Evolutionary conservation across 2,329 filamentous ascomycete genomes (phyloP).

Genomic region (Pezicula carpinea): DNA sequence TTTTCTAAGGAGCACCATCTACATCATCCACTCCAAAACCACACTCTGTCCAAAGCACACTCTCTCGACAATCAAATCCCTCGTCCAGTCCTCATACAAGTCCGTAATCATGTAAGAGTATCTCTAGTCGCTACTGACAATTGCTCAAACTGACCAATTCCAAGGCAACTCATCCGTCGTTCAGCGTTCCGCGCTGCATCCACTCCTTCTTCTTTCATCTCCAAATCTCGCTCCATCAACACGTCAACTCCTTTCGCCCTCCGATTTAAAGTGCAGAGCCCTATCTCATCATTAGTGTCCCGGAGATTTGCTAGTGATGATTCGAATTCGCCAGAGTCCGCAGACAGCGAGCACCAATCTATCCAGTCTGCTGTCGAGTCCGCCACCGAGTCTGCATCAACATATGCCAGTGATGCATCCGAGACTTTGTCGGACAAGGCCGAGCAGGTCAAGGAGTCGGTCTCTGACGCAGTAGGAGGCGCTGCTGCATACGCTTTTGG

Average conservation of each 20-base stretch:
- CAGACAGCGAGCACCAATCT: slow-evolving; percentile 22
- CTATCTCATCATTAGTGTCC: slow-evolving; percentile 34
- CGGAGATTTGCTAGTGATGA: slow-evolving; percentile 44
- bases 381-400: slow-evolving; percentile 13
- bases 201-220: slow-evolving; percentile 38
- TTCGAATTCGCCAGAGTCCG: slow-evolving; percentile 21
- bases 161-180: slow-evolving; percentile 43
- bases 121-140: not conserved
- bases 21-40: too few species aligned
- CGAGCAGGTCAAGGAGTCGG: slow-evolving; percentile 7
- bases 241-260: slow-evolving; percentile 31
- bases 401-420: slow-evolving; percentile 9
- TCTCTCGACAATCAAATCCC: slow-evolving; percentile 7
- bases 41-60: not conserved
- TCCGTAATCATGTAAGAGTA: slow-evolving; percentile 22
- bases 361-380: slow-evolving; percentile 19
- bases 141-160: slow-evolving; percentile 1
- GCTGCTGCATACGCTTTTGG: not conserved
- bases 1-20: too few species aligned
- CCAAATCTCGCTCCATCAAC: slow-evolving; percentile 36
- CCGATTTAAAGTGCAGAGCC: slow-evolving; percentile 27
- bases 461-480: slow-evolving; percentile 1
- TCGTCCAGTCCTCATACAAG: slow-evolving; percentile 9
- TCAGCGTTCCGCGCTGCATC: slow-evolving; percentile 51
- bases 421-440: slow-evolving; percentile 7